These are phyloP conservation scores for Cryoendolithus antarcticus DNA, from an alignment of 2,329 filamentous ascomycete species.

Conservation along the genomic window DNA sequence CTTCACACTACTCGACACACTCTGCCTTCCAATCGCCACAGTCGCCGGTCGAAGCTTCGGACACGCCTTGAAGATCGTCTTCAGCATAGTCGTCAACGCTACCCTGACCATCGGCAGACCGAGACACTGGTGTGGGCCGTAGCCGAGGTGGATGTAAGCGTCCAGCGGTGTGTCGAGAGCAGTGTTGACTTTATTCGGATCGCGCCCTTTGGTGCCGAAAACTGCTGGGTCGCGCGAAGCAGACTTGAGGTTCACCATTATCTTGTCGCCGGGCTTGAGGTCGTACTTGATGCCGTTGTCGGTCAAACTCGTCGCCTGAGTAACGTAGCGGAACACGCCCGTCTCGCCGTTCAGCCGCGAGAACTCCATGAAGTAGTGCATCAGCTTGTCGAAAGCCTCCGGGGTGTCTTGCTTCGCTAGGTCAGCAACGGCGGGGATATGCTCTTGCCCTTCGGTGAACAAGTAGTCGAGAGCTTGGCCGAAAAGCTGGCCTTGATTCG, in stretches of 20 bases:
- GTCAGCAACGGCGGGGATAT: constrained; percentile 36
- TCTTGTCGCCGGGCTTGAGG: constrained; percentile 25
- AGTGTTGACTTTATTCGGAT: constrained; percentile 24
- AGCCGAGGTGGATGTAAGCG: constrained; percentile 32
- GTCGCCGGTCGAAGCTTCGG: constrained; percentile 27
- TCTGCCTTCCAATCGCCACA: constrained; percentile 19
- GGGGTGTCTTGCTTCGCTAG: constrained; percentile 34
- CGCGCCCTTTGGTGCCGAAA: constrained; percentile 17
- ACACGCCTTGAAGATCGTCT: constrained; percentile 27
- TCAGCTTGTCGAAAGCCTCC: constrained; percentile 36
- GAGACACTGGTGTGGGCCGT: constrained; percentile 31
- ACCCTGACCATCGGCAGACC: constrained; percentile 32
- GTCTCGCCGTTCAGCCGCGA: constrained; percentile 32
- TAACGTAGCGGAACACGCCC: constrained; percentile 27
- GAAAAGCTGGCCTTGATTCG: constrained; percentile 47
- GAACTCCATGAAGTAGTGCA: constrained; percentile 39
- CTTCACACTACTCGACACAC: constrained; percentile 29
- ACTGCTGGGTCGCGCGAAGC: constrained; percentile 27
- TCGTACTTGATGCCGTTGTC: constrained; percentile 16
- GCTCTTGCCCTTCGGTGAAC: constrained; percentile 35
- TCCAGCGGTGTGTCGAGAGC: constrained; percentile 27
- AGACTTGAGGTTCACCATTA: constrained; percentile 33
- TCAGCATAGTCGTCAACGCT: constrained; percentile 34
- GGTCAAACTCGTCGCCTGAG: constrained; percentile 21
- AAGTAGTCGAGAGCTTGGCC: constrained; percentile 46